A percentile compares a stretch with the other conserved stretches of the same genome.
These are phyloP conservation scores for Eucalyptus melliodora DNA, from an alignment of 345 rosid species.

Conservation along the genomic window DNA sequence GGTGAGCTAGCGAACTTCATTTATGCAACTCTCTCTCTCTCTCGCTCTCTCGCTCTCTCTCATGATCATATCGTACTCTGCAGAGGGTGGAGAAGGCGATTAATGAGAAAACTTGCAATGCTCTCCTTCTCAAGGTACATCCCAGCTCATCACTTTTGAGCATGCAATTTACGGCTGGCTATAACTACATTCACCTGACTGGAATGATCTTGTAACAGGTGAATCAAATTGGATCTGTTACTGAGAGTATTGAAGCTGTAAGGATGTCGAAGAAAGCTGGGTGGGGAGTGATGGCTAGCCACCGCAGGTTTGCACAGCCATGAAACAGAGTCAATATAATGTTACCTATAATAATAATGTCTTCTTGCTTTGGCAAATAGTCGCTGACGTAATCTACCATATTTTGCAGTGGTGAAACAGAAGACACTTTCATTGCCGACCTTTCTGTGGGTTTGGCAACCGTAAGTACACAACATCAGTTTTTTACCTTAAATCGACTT, in stretches of 20 bases:
- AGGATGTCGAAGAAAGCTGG: slow-evolving; percentile 97
- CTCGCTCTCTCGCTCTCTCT: not conserved
- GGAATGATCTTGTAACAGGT: slow-evolving; percentile 28
- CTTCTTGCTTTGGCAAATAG: not conserved
- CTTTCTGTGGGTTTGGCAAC: slow-evolving; percentile 90
- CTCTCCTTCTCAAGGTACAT: slow-evolving; percentile 85
- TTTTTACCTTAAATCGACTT: not conserved
- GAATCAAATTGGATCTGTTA: slow-evolving; percentile 94
- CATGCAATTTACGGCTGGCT: not conserved
- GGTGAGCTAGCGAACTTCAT: slow-evolving; percentile 16
- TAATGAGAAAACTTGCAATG: slow-evolving; percentile 77
- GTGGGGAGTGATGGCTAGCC: slow-evolving; percentile 99
- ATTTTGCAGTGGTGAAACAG: slow-evolving; percentile 79
- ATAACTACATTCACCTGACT: not conserved
- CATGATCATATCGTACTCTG: not conserved
- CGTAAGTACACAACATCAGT: slow-evolving; percentile 9
- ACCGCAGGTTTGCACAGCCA: slow-evolving; percentile 28
- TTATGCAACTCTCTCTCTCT: not conserved
- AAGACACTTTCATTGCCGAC: slow-evolving; percentile 96
- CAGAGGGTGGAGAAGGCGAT: slow-evolving; percentile 96
- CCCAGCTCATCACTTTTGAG: not conserved
- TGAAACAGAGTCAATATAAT: not conserved
- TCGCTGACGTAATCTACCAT: not conserved
- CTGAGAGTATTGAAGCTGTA: slow-evolving; percentile 98
- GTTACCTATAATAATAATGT: not conserved